phyloP scores from a whole-genome alignment of 176 grass and related monocot genomes.

The Thalia dealbata region DNA sequence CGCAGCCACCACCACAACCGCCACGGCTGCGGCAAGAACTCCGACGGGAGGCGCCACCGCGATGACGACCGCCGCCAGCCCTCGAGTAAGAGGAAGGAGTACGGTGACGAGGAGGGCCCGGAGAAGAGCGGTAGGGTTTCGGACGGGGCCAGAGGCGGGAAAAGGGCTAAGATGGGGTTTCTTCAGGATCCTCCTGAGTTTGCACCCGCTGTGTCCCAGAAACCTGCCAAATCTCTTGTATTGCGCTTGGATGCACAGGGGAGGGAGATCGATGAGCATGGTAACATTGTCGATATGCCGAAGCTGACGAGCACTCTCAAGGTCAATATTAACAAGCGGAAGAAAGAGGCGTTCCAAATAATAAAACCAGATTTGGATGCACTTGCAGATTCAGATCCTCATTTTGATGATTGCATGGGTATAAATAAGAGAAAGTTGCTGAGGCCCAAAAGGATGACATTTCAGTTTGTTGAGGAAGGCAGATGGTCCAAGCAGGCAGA shows the following conservation, averaged over 20 bases:
- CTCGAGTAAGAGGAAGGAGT: conserved; percentile 38
- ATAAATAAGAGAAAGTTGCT: conserved; percentile 82
- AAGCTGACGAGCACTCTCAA: conserved; percentile 84
- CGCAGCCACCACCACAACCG: conserved; percentile 9
- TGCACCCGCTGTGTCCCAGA: conserved; percentile 56
- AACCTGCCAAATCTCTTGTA: conserved; percentile 66
- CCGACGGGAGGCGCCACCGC: conserved; percentile 13
- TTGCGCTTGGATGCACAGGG: conserved; percentile 82
- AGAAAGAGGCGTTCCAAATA: conserved; percentile 97
- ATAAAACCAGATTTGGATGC: conserved; percentile 93
- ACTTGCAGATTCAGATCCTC: conserved; percentile 51
- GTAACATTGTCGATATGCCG: conserved; percentile 60
- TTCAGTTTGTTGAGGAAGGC: conserved; percentile 90
- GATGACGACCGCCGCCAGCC: conserved; percentile 6
- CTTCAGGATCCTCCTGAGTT: conserved; percentile 84
- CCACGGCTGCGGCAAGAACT: conserved; percentile 18
- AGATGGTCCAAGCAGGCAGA: conserved; percentile 76
- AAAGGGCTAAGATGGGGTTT: conserved; percentile 80
- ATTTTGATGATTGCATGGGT: conserved; percentile 92
- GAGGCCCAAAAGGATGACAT: conserved; percentile 71
- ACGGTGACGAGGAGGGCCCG: conserved; percentile 16
- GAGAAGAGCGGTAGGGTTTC: conserved; percentile 18
- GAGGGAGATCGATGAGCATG: conserved; percentile 89
- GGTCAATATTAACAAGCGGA: conserved; percentile 97
- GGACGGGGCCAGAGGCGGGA: conserved; percentile 6